phyloP scores from a whole-genome alignment of 805 yeast genomes.

The Schizosaccharomyces cryophilus region DNA sequence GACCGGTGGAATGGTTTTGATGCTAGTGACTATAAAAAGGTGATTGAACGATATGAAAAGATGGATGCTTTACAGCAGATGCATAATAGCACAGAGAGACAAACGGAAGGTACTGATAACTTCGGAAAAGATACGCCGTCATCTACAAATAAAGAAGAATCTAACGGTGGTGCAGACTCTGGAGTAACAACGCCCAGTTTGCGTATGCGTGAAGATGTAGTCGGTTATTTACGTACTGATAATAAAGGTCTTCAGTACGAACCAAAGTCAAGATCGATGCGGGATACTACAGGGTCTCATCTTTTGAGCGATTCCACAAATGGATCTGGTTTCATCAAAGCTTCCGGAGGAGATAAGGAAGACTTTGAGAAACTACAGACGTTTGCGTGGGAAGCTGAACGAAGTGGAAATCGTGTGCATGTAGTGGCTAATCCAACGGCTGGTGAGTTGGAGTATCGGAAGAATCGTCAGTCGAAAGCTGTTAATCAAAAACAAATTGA shows the following conservation, averaged over 20 bases:
- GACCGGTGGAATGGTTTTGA: constrained; percentile 71
- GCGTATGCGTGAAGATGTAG: constrained; percentile 51
- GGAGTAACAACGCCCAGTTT: constrained; percentile 14
- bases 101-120: constrained; percentile 6
- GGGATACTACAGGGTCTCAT: constrained; percentile 24
- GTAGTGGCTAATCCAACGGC: constrained; percentile 25
- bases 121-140: constrained; percentile 4
- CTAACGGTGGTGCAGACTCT: constrained; percentile 14
- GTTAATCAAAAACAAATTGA: background rate
- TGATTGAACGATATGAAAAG: constrained; percentile 23
- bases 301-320: constrained; percentile 15
- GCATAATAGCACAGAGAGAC: constrained; percentile 3
- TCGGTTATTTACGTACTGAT: constrained; percentile 35
- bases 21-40: constrained; percentile 32
- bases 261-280: constrained; percentile 15
- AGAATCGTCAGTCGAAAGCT: constrained; percentile 7
- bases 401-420: constrained; percentile 11
- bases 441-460: constrained; percentile 17
- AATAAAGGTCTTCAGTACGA: constrained; percentile 23
- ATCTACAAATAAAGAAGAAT: constrained; percentile 13
- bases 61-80: constrained; percentile 13
- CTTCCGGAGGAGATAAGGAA: constrained; percentile 25
- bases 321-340: background rate
- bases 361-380: constrained; percentile 25
- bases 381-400: constrained; percentile 25